Conservation (phyloP, 805 yeast genomes). For the Pichia ethanolica region DNA sequence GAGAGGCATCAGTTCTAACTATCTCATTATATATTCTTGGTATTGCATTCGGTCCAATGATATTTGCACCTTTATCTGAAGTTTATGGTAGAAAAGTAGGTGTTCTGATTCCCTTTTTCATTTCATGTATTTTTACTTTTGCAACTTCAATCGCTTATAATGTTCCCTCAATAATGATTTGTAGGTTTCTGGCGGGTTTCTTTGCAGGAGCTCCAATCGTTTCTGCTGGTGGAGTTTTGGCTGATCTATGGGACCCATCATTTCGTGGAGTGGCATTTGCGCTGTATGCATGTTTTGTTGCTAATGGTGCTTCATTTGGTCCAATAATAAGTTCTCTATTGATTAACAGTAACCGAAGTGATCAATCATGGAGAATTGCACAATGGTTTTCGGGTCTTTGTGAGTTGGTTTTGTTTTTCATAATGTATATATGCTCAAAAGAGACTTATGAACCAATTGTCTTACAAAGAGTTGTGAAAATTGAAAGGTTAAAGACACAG, state of each 20-base stretch:
- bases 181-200: conserved; percentile 53
- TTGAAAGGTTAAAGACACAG: conserved; percentile 19
- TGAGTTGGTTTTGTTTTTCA: conserved; percentile 27
- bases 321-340: conserved; percentile 48
- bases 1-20: conserved; percentile 42
- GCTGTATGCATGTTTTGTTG: conserved; percentile 42
- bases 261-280: conserved; percentile 47
- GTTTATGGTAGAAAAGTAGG: conserved; percentile 36
- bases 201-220: conserved; percentile 56
- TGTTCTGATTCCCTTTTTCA: conserved; percentile 34
- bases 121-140: conserved; percentile 36
- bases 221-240: conserved; percentile 51
- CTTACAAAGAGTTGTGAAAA: conserved; percentile 21
- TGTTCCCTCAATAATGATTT: conserved; percentile 42
- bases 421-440: conserved; percentile 28
- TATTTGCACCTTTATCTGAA: conserved; percentile 58
- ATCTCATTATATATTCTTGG: conserved; percentile 59
- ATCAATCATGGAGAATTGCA: conserved; percentile 51
- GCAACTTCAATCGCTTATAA: conserved; percentile 46
- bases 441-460: conserved; percentile 37
- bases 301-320: conserved; percentile 65
- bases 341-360: conserved; percentile 33
- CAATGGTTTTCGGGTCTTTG: conserved; percentile 42
- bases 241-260: conserved; percentile 46
- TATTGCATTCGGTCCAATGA: conserved; percentile 58